Base-by-base conservation (phyloP, 441 rosid species). In the Geranium incanum region DNA sequence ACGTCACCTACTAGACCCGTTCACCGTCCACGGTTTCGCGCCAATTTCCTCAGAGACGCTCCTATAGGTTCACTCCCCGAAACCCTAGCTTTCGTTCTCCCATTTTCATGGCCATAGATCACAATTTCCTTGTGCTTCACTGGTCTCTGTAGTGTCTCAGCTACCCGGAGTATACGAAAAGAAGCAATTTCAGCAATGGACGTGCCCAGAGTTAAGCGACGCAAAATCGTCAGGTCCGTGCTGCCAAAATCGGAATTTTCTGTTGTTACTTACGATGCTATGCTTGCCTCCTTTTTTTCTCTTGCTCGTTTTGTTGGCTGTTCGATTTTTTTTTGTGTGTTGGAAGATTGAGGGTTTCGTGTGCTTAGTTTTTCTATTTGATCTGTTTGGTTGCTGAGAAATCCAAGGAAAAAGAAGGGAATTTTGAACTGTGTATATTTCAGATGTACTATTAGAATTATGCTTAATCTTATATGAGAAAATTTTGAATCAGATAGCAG, bases 201-300 rank as follows among this genome's bases (percentile, higher is more conserved):
- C 3, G 86, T 75, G 64, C 88, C 78, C 68, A 83, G 77, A 6
- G 82, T 76, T 0, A 88, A 88, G 71, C 90, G 90, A 41, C 90
- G 59, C 67, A 88, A 74, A 78, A 60, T 78, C 62, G 71, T 80
- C 21, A 84, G 90, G 87, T 84, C 50, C 11, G 67, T 66, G 16
- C 65, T 15, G 66, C 1, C 39, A n/a, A 36, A 69, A 8, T 18
- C 12, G 69, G 6, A 5, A 1, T 7, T 11, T 18, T 21, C 55
- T 52, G 28, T 48, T 62, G 12, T 41, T n/a, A 65, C 6, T 45
- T 62, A n/a, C 6, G 23, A 9, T 60, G 52, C 15, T 28, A 16
- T 38, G 28, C 19, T 38, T 39, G 36, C 6, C 15, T 48, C 6
- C 0, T 50, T 37, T 21, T 21, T n/a, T 43, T 62, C 23, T 66